Evolutionary conservation across 169 alveolate species (phyloP).

Genomic region (Theileria parva): DNA sequence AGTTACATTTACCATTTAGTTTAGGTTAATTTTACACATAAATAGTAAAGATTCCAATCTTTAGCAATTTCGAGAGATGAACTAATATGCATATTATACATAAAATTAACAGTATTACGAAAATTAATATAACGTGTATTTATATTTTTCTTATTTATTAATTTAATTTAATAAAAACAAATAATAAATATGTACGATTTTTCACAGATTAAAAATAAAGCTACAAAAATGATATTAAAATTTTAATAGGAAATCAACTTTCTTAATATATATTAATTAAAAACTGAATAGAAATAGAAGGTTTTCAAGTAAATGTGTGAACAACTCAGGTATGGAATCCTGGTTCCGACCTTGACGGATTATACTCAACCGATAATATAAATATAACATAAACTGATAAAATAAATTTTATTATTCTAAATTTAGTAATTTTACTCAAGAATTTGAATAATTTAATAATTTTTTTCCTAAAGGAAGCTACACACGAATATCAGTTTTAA

Average conservation of each 20-base stretch:
- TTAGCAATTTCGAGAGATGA: background rate
- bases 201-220: background rate
- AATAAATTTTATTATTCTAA: constrained; percentile 52
- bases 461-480: no score
- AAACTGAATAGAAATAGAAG: constrained; percentile 67
- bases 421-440: constrained; percentile 94
- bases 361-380: background rate
- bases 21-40: background rate
- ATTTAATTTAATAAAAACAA: background rate
- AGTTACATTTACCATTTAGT: background rate
- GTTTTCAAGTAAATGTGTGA: constrained; percentile 96
- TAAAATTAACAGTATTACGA: background rate
- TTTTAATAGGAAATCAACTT: constrained; percentile 93
- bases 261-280: constrained; percentile 78
- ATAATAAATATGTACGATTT: background rate
- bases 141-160: background rate
- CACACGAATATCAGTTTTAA: background rate
- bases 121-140: background rate
- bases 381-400: background rate
- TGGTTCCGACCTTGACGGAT: constrained; percentile 25
- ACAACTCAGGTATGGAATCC: constrained; percentile 82
- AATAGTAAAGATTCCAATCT: background rate
- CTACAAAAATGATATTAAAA: constrained; percentile 79
- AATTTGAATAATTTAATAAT: constrained; percentile 93
- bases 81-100: background rate